Evolutionary conservation across 139 green algal species (phyloP).

Genomic region (Asterochloris sp.): DNA sequence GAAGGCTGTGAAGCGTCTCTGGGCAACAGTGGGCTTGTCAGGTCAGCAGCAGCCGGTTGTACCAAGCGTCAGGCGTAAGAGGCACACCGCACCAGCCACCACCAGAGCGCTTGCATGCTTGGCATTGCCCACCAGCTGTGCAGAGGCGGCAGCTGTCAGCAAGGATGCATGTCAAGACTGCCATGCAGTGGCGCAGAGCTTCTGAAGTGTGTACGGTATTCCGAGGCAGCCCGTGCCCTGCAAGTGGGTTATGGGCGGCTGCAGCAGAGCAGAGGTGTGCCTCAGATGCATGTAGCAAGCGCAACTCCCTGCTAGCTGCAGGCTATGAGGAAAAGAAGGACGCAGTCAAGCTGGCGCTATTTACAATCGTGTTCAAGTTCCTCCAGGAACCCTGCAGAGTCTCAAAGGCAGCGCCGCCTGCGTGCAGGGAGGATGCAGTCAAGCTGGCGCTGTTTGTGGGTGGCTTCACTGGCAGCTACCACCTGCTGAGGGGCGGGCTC

Average conservation of each 20-base stretch:
- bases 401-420: background rate
- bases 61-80: too few species aligned
- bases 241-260: too few species aligned
- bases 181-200: too few species aligned
- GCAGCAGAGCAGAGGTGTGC: background rate
- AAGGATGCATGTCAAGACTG: too few species aligned
- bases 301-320: background rate
- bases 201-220: too few species aligned
- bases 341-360: background rate
- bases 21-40: background rate
- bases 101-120: too few species aligned
- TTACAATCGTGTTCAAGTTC: background rate
- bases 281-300: background rate
- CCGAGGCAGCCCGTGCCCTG: too few species aligned
- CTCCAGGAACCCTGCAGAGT: background rate
- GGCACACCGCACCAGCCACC: too few species aligned
- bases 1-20: background rate
- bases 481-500: conserved; percentile 9
- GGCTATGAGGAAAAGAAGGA: background rate
- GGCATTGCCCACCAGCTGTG: too few species aligned
- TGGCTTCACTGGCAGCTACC: conserved; percentile 20
- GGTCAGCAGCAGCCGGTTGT: too few species aligned
- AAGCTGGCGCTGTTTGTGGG: conserved; percentile 21
- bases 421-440: conserved; percentile 24
- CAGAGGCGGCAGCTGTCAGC: too few species aligned